Evolutionary conservation across 345 rosid genomes (phyloP).

Genomic region (Rubroshorea leprosula): DNA sequence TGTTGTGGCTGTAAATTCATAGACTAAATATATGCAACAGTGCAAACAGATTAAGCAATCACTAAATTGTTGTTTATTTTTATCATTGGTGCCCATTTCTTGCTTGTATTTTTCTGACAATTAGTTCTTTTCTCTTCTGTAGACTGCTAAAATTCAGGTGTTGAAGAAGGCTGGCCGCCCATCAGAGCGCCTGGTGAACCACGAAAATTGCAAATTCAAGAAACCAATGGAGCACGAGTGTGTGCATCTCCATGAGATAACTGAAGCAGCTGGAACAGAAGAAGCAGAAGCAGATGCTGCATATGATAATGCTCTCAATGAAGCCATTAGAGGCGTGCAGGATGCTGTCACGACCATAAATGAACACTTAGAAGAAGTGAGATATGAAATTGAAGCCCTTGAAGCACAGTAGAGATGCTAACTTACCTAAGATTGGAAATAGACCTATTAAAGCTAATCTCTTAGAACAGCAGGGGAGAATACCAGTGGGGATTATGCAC

Average conservation of each 20-base stretch:
- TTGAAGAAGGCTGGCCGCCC: slow-evolving; percentile 85
- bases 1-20: neutral
- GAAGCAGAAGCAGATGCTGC: slow-evolving; percentile 89
- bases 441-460: no score
- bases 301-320: slow-evolving; percentile 72
- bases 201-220: slow-evolving; percentile 63
- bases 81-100: no score
- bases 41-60: no score
- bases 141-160: slow-evolving; percentile 85
- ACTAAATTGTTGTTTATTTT: no score
- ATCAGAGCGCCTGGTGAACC: slow-evolving; percentile 67
- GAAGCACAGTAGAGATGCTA: slow-evolving; percentile 20
- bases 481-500: no score
- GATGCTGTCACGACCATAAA: slow-evolving; percentile 76
- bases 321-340: slow-evolving; percentile 87
- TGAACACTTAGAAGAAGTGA: slow-evolving; percentile 72
- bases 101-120: slow-evolving; percentile 5
- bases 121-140: slow-evolving; percentile 6
- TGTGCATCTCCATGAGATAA: slow-evolving; percentile 78
- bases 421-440: no score
- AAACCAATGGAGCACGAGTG: slow-evolving; percentile 73
- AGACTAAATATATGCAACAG: no score
- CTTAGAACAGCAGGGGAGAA: no score
- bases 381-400: slow-evolving; percentile 72
- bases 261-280: slow-evolving; percentile 79